Conservation (phyloP, 352 stramenopile species). For the Globisporangium splendens region DNA sequence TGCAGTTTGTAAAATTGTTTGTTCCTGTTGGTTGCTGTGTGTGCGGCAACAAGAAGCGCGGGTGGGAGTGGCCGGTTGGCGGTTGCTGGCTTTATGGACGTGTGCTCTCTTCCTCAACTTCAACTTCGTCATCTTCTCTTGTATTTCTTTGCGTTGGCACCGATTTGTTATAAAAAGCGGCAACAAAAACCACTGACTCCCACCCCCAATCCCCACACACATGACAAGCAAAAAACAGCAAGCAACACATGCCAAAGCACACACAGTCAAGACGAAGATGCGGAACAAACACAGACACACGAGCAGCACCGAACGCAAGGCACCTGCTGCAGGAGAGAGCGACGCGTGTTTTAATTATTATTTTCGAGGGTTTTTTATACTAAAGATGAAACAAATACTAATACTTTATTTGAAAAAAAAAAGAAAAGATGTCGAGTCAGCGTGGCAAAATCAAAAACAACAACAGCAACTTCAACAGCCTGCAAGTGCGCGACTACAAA, state of each 20-base stretch:
- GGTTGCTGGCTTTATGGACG: background rate
- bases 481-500: too few species aligned
- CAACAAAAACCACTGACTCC: background rate
- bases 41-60: background rate
- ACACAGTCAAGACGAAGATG: too few species aligned
- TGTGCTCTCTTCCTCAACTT: background rate
- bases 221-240: background rate
- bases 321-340: too few species aligned
- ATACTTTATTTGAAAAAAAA: background rate
- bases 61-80: background rate
- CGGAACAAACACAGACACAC: too few species aligned
- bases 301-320: too few species aligned
- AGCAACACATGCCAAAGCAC: too few species aligned
- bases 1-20: background rate
- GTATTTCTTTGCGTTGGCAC: background rate
- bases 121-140: background rate
- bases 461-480: too few species aligned
- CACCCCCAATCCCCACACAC: too few species aligned
- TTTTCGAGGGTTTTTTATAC: background rate
- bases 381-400: background rate
- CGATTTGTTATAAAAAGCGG: background rate
- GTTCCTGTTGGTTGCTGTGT: background rate
- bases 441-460: too few species aligned
- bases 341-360: background rate
- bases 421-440: background rate